phyloP scores from a whole-genome alignment of 2,329 filamentous ascomycete genomes.

The Diplodia mutila region DNA sequence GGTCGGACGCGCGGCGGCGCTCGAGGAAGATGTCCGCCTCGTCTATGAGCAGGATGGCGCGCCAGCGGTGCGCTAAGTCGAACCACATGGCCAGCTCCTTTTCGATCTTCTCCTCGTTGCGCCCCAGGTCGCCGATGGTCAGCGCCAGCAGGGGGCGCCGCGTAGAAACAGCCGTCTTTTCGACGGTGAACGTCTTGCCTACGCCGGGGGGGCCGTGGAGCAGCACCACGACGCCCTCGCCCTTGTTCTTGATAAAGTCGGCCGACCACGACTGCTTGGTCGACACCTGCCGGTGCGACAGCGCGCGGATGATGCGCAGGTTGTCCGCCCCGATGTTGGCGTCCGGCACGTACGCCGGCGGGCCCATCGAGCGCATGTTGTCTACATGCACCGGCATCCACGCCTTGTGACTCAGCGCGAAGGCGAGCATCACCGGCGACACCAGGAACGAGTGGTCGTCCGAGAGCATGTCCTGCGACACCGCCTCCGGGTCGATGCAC shows the following conservation, averaged over 20 bases:
- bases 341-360: background rate
- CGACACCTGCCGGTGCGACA: conserved; percentile 19
- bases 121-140: conserved; percentile 27
- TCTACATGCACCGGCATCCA: conserved; percentile 24
- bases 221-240: conserved; percentile 22
- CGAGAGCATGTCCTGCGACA: background rate
- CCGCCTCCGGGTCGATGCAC: background rate
- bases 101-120: conserved; percentile 23
- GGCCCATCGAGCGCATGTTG: background rate
- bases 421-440: conserved; percentile 20
- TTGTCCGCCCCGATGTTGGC: conserved; percentile 19
- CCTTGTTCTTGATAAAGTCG: conserved; percentile 26
- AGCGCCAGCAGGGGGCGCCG: conserved; percentile 6
- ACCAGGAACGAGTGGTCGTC: conserved; percentile 19
- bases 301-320: conserved; percentile 19
- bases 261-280: conserved; percentile 15
- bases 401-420: conserved; percentile 14
- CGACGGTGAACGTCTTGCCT: conserved; percentile 23
- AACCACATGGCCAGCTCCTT: conserved; percentile 29
- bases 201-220: conserved; percentile 24
- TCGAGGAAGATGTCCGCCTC: conserved; percentile 52
- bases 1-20: conserved; percentile 50
- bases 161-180: conserved; percentile 6
- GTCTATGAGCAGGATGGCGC: conserved; percentile 26
- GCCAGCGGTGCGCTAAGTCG: conserved; percentile 24